Percentiles rank a stretch among this genome's conserved stretches.
Conservation (phyloP, 2,329 filamentous ascomycete genomes). For the Ceratocystis colombiana region DNA sequence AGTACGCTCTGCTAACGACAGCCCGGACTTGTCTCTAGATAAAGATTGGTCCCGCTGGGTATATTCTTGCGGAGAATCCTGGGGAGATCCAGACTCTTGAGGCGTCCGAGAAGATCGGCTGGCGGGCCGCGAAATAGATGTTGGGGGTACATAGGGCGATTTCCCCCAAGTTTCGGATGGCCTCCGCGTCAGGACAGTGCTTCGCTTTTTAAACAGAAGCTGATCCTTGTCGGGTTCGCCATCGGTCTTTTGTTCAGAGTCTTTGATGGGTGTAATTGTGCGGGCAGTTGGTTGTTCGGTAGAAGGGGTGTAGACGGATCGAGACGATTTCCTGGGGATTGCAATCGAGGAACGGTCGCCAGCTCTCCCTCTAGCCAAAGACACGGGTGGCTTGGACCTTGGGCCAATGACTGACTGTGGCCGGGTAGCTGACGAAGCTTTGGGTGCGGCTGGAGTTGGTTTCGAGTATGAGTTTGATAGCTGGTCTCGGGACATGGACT, state of each 20-base stretch:
- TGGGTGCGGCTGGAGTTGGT: neutral
- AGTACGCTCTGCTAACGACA: slow-evolving; percentile 71
- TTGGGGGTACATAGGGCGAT: slow-evolving; percentile 24
- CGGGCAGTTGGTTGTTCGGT: slow-evolving; percentile 9
- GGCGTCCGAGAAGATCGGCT: slow-evolving; percentile 18
- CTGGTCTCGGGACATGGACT: slow-evolving; percentile 24
- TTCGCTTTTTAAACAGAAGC: slow-evolving; percentile 21
- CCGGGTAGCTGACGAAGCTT: neutral
- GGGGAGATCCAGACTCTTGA: slow-evolving; percentile 23
- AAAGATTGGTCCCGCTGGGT: neutral
- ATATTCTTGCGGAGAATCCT: slow-evolving; percentile 17
- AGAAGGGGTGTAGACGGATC: slow-evolving; percentile 13
- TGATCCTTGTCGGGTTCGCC: slow-evolving; percentile 1
- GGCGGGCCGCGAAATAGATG: slow-evolving; percentile 13
- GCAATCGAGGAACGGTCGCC: slow-evolving; percentile 19
- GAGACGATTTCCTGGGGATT: slow-evolving; percentile 8
- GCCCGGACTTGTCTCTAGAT: slow-evolving; percentile 31
- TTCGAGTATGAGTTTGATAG: slow-evolving; percentile 14
- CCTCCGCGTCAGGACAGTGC: slow-evolving; percentile 31
- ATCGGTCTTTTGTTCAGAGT: slow-evolving; percentile 2
- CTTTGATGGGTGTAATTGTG: slow-evolving; percentile 13
- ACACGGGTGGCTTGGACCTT: slow-evolving; percentile 18
- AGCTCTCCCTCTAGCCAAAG: slow-evolving; percentile 17
- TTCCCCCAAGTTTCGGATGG: slow-evolving; percentile 28
- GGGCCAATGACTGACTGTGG: slow-evolving; percentile 17